Percentiles rank a stretch among this genome's conserved stretches.
Evolutionary conservation across 2,329 filamentous ascomycete species (phyloP).

Genomic region (Hansfordia pulvinata): DNA sequence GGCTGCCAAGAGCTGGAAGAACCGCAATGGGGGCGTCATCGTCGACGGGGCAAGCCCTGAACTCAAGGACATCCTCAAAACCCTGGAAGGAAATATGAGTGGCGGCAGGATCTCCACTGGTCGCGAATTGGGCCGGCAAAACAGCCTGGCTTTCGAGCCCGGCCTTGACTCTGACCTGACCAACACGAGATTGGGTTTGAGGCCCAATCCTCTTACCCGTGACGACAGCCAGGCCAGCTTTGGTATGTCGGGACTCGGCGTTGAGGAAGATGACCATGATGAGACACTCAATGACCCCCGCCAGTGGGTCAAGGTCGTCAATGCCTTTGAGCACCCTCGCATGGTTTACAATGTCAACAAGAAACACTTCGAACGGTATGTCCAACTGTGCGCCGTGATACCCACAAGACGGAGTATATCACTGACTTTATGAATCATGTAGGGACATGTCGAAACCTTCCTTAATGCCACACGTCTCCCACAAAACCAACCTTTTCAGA

Average conservation of each 20-base stretch:
- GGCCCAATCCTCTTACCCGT: conserved; percentile 31
- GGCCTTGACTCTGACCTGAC: conserved; percentile 35
- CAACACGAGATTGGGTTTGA: conserved; percentile 41
- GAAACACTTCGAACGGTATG: conserved; percentile 77
- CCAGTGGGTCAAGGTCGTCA: conserved; percentile 72
- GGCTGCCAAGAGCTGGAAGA: conserved; percentile 84
- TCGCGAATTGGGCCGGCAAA: conserved; percentile 46
- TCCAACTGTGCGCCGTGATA: too few species aligned
- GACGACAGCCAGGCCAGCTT: conserved; percentile 57
- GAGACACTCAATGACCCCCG: conserved; percentile 54
- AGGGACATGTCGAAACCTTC: conserved; percentile 52
- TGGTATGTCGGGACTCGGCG: conserved; percentile 36
- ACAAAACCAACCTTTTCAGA: conserved; percentile 76
- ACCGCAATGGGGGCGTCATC: conserved; percentile 74
- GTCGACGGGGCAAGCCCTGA: conserved; percentile 69
- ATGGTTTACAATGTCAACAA: conserved; percentile 64
- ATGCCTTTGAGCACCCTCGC: conserved; percentile 75
- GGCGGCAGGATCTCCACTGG: conserved; percentile 56
- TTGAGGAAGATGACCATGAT: conserved; percentile 44
- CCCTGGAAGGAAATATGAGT: conserved; percentile 75
- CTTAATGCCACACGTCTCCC: conserved; percentile 60
- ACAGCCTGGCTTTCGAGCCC: conserved; percentile 47
- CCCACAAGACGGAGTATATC: conserved; percentile 5
- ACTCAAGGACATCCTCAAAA: conserved; percentile 71
- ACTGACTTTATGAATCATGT: too few species aligned